Conservation (phyloP, 2,329 filamentous ascomycete genomes). For the Penicillium nordicum region DNA sequence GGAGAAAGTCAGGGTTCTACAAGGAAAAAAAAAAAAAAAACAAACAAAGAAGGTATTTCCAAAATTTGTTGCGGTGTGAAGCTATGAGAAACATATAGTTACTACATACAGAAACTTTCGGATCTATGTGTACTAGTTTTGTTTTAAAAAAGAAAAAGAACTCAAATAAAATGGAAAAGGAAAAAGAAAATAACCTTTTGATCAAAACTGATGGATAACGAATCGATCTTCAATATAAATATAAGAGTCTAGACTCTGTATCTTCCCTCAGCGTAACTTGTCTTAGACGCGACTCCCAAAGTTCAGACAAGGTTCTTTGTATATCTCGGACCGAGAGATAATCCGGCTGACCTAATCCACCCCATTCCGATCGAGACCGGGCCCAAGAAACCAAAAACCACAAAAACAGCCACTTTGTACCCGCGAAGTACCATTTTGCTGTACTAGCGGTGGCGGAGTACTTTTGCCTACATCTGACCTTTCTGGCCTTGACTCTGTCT, state of each 20-base stretch:
- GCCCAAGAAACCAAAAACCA: conserved; percentile 3
- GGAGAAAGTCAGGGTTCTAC: too few species aligned
- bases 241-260: neutral
- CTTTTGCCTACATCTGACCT: conserved; percentile 14
- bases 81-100: neutral
- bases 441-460: conserved; percentile 25
- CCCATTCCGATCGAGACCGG: conserved; percentile 7
- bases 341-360: conserved; percentile 1
- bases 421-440: conserved; percentile 19
- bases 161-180: neutral
- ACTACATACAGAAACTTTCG: too few species aligned
- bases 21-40: too few species aligned
- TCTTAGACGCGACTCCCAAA: neutral
- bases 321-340: conserved; percentile 2
- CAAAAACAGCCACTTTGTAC: conserved; percentile 5
- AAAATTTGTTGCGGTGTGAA: neutral
- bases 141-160: neutral
- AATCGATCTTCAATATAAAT: neutral
- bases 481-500: neutral
- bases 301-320: neutral
- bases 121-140: neutral
- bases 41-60: neutral
- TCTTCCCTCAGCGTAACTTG: neutral
- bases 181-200: neutral
- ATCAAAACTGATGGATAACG: neutral